Base-by-base conservation (phyloP, 805 yeast genomes). In the Lipomyces orientalis region DNA sequence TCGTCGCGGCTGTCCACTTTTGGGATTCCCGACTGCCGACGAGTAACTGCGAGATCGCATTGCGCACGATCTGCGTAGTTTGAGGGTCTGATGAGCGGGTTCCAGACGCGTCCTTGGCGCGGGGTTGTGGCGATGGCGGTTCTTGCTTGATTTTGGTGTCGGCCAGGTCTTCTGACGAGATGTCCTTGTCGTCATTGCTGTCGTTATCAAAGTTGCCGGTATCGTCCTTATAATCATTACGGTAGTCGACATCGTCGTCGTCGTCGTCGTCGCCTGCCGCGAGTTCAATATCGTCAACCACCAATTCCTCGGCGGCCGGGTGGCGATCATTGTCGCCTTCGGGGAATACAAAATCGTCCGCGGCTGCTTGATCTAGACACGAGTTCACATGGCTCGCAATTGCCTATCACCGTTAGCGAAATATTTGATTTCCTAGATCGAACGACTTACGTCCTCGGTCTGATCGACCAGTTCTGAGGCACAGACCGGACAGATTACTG, bases 1-100 rank as follows among this genome's bases (percentile, higher is more conserved):
- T n/a, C 19, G 62, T 49, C 55, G 62, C 61, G 25, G 54, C 14
- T 34, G 35, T 43, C 62, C 62, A 59, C 3, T 29, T 34, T n/a
- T 59, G 62, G 6, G 33, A 16, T 22, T 59, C 62, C 5, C 62
- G 54, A 7, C 37, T 22, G 12, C 62, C 62, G n/a, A n/a, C 14
- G 35, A 59, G 55, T 16, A 59, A 14, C 31, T 52, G 31, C n/a
- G 55, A 12, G 34, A 52, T 25, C 14, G 55, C 55, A 52, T 52
- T 52, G 10, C 34, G 55, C 34, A 12, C n/a, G 12, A 4, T 12
- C 16, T 10, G 56, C 31, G 12, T 6, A 8, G 12, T 39, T 29
- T 39, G 33, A 39, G 37, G 54, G 43, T n/a, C 16, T 35, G 29
- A 19, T 4, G 52, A 9, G 5, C 9, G 7, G 3, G 12, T 1